Percentiles rank a stretch among this genome's conserved stretches.
Evolutionary conservation across 805 yeast species (phyloP).

Genomic region (Schizosaccharomyces osmophilus): DNA sequence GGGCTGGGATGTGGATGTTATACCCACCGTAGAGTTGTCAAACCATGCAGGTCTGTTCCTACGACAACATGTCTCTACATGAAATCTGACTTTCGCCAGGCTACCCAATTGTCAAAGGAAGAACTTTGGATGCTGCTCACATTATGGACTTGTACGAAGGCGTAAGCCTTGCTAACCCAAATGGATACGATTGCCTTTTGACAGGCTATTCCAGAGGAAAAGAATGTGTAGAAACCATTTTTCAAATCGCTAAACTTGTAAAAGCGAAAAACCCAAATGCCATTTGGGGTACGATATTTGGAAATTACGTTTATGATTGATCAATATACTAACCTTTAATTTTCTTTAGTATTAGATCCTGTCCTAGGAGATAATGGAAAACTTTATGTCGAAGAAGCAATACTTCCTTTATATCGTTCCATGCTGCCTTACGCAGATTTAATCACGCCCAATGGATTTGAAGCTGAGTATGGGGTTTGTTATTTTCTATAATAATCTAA

Average conservation of each 20-base stretch:
- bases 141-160: constrained; percentile 32
- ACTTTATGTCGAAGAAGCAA: constrained; percentile 38
- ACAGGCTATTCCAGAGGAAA: constrained; percentile 61
- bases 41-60: constrained; percentile 31
- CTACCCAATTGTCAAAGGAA: constrained; percentile 20
- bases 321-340: not conserved
- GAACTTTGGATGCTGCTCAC: constrained; percentile 21
- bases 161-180: constrained; percentile 22
- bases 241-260: constrained; percentile 18
- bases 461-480: constrained; percentile 26
- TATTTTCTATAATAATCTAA: constrained; percentile 32
- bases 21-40: constrained; percentile 71
- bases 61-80: not conserved
- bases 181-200: constrained; percentile 35
- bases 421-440: constrained; percentile 25
- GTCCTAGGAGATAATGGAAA: constrained; percentile 78
- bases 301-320: not conserved
- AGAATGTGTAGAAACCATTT: constrained; percentile 28
- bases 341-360: constrained; percentile 57
- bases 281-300: constrained; percentile 3
- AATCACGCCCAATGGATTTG: constrained; percentile 81
- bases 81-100: constrained; percentile 26
- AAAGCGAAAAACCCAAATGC: constrained; percentile 9
- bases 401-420: constrained; percentile 32
- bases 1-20: constrained; percentile 82